These are phyloP conservation scores for Corylus heterophylla DNA, from an alignment of 306 rosid species.

Conservation along the genomic window DNA sequence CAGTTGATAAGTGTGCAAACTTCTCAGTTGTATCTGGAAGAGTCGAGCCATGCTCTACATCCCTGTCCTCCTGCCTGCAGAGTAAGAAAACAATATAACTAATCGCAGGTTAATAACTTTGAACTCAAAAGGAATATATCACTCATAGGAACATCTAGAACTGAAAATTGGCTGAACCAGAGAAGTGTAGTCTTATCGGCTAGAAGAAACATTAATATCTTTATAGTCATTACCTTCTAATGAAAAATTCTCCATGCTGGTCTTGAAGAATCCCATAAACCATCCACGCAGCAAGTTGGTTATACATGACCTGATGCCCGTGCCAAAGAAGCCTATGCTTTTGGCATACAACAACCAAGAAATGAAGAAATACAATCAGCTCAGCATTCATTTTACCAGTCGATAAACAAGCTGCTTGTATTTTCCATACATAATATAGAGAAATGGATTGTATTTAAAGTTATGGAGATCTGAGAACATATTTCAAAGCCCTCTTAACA, in stretches of 20 bases:
- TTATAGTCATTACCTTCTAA: constrained; percentile 56
- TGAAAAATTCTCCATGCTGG: constrained; percentile 84
- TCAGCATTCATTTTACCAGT: constrained; percentile 8
- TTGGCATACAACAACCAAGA: constrained; percentile 36
- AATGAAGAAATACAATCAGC: constrained; percentile 20
- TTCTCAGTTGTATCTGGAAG: constrained; percentile 64
- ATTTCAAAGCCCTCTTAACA: not conserved
- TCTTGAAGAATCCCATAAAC: constrained; percentile 95
- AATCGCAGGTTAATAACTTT: constrained; percentile 22
- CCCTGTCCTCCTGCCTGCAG: constrained; percentile 91
- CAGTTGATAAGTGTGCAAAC: constrained; percentile 67
- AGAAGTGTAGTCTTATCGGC: not conserved
- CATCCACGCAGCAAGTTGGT: constrained; percentile 97
- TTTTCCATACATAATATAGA: not conserved
- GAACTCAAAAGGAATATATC: constrained; percentile 16
- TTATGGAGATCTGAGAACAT: not conserved
- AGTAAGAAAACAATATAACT: constrained; percentile 26
- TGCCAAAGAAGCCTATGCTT: constrained; percentile 98
- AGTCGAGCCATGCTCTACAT: constrained; percentile 57
- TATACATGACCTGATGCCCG: constrained; percentile 93
- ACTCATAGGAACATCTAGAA: constrained; percentile 24
- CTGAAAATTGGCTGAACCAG: constrained; percentile 16
- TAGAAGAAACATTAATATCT: constrained; percentile 2
- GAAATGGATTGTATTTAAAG: not conserved
- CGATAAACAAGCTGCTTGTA: not conserved